Conservation (phyloP, 2,329 filamentous ascomycete species). For the Fusarium pseudoanthophilum region DNA sequence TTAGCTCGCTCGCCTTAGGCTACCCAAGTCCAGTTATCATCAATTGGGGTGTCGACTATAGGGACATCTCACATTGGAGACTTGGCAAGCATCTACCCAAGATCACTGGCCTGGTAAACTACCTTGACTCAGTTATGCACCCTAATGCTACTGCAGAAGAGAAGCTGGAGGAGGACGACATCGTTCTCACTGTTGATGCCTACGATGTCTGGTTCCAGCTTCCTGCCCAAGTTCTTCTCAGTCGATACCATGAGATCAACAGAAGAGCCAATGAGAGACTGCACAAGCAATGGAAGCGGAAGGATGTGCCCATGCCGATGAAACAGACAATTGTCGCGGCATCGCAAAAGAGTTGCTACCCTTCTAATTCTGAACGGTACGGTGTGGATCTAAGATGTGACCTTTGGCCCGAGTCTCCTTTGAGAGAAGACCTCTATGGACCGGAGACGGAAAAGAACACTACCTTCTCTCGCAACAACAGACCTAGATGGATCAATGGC, state of each 20-base stretch:
- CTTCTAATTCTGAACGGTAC: not conserved
- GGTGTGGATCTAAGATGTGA: not conserved
- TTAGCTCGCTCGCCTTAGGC: not conserved
- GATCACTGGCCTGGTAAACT: not conserved
- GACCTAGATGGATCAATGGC: conserved; percentile 1
- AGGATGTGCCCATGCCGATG: not conserved
- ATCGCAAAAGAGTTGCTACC: not conserved
- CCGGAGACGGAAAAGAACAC: not conserved
- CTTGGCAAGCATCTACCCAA: not conserved
- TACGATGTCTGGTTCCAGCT: conserved; percentile 16
- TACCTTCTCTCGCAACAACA: not conserved
- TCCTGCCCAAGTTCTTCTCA: conserved; percentile 2
- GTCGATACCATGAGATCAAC: conserved; percentile 19
- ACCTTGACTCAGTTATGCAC: conserved; percentile 9
- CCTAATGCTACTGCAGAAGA: not conserved
- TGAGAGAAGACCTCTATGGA: not conserved
- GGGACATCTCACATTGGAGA: not conserved
- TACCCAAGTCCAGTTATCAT: not conserved
- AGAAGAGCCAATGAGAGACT: conserved; percentile 4
- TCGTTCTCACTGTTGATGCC: conserved; percentile 10
- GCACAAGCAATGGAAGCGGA: not conserved
- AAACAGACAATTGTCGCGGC: conserved; percentile 3
- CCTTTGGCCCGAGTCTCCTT: not conserved
- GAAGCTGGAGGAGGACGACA: not conserved
- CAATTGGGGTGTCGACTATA: not conserved